Conservation (phyloP, 1,139 yeast genomes). For the Ogataea hybrid region DNA sequence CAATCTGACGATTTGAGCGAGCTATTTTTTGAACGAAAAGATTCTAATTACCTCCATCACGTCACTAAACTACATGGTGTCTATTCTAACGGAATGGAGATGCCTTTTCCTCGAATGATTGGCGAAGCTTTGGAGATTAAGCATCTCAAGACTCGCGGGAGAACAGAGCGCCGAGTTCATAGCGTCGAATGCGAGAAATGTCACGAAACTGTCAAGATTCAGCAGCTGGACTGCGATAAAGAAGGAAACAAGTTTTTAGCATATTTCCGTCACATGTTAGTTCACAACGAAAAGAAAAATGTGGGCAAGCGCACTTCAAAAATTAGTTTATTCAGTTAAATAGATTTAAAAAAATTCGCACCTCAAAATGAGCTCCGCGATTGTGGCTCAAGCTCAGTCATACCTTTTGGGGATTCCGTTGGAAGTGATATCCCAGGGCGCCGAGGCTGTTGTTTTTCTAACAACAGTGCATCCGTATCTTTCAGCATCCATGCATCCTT, state of each 20-base stretch:
- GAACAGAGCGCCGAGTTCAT: slow-evolving; percentile 15
- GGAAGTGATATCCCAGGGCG: slow-evolving; percentile 80
- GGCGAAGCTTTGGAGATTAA: slow-evolving; percentile 22
- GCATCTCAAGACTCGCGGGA: slow-evolving; percentile 15
- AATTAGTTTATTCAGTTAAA: slow-evolving; percentile 5
- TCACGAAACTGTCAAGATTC: slow-evolving; percentile 19
- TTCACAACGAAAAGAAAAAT: slow-evolving; percentile 24
- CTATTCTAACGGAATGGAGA: slow-evolving; percentile 29
- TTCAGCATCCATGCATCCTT: slow-evolving; percentile 29
- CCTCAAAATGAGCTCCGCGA: slow-evolving; percentile 41
- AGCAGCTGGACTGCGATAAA: slow-evolving; percentile 17
- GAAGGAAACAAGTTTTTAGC: slow-evolving; percentile 23
- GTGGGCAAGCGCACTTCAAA: slow-evolving; percentile 14
- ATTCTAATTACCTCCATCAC: slow-evolving; percentile 32
- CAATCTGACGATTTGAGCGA: slow-evolving; percentile 17
- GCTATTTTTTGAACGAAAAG: slow-evolving; percentile 25
- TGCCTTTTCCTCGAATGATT: slow-evolving; percentile 25
- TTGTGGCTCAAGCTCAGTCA: slow-evolving; percentile 40
- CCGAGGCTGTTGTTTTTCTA: slow-evolving; percentile 82
- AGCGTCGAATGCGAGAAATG: slow-evolving; percentile 25
- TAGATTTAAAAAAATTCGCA: neutral
- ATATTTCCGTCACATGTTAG: slow-evolving; percentile 25
- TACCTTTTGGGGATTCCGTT: slow-evolving; percentile 50
- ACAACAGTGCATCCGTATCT: slow-evolving; percentile 69
- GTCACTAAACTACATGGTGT: slow-evolving; percentile 32